phyloP scores from a whole-genome alignment of 2,329 filamentous ascomycete genomes.

The Orbilia oligospora region DNA sequence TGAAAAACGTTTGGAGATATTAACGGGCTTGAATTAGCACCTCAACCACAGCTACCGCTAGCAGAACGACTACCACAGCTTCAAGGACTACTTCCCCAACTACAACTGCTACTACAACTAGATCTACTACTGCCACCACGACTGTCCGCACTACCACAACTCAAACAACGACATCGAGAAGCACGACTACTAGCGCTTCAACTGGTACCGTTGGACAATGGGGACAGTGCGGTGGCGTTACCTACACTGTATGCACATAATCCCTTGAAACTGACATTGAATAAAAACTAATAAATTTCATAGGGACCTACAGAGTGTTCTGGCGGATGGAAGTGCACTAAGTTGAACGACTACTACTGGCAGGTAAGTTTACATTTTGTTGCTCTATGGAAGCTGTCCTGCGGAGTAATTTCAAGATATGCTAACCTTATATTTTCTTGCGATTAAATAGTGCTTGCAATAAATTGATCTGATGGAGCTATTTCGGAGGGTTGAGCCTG shows the following conservation, averaged over 20 bases:
- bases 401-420: no score
- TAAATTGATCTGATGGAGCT: background rate
- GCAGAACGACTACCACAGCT: conserved; percentile 18
- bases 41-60: conserved; percentile 21
- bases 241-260: conserved; percentile 16
- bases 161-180: background rate
- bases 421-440: background rate
- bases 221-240: conserved; percentile 37
- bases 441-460: conserved; percentile 1
- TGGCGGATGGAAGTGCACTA: conserved; percentile 22
- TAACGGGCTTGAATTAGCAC: background rate
- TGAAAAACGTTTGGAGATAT: background rate
- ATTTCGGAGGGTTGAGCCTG: no score
- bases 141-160: background rate
- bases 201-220: conserved; percentile 20
- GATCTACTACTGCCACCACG: background rate
- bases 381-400: no score
- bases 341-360: conserved; percentile 40
- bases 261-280: background rate
- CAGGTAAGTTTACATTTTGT: conserved; percentile 31
- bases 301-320: conserved; percentile 29
- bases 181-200: conserved; percentile 13
- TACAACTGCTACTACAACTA: conserved; percentile 28
- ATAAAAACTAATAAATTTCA: background rate
- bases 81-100: conserved; percentile 18